Evolutionary conservation across 805 yeast genomes (phyloP), one percentile per base, ranked within the genome.

Genomic region (Priceomyces melissophilus): DNA sequence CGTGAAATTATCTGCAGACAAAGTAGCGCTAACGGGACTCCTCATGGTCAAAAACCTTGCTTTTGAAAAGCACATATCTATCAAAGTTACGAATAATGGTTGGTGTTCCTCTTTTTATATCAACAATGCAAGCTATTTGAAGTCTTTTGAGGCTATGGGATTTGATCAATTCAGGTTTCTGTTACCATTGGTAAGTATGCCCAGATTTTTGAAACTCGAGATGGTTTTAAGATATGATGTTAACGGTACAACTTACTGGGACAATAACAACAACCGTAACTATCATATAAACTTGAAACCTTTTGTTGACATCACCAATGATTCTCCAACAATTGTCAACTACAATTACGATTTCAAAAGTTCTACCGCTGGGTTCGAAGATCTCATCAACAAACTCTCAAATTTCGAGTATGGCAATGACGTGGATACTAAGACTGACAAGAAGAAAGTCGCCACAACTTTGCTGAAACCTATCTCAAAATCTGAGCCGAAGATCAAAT

Each of bases 151-250:
- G 16, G 45, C 57, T 12, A 50, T 48, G 25, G 52, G 71, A 49
- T 64, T 65, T 48, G 75, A 72, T 57, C 66, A 71, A 57, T 73
- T 81, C 57, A 68, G 70, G 37, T 78, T 81, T 52, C 67, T 68
- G 37, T 68, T 80, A 30, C 74, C 75, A 29, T 55, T 74, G 43
- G 50, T 58, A 16, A 62, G 55, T 33, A 54, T 71, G 39, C 49
- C 64, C 15, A 58, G 52, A 30, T 46, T 41, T 36, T 39, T 73
- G 41, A 54, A 62, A 15, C 46, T 73, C 37, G 63, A 65, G 43
- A 50, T 66, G 46, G 65, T 67, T 39, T 42, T 69, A 35, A 57
- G 56, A 39, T 69, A 67, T 44, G 47, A 44, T 4, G 70, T 60
- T 10, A 50, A 52, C 44, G 50, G 55, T 44, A 41, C 48, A 12